A percentile compares a stretch with the other conserved stretches of the same genome.
These are phyloP conservation scores for Suillus variegatus DNA, from an alignment of 768 basidiomycete genomes.

Conservation along the genomic window DNA sequence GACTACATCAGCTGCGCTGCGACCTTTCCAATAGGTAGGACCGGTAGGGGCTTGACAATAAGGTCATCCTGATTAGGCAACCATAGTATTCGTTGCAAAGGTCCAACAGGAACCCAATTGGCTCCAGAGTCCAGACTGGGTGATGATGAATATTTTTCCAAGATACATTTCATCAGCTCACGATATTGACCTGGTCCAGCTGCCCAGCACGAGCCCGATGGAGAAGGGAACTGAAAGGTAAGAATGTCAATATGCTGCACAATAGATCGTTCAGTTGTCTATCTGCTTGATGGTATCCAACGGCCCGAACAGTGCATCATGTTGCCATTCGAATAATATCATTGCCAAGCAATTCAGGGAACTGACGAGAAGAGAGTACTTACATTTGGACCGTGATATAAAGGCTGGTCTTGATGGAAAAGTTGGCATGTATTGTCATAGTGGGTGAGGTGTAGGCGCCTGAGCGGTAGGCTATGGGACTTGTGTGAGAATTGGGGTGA, in stretches of 20 bases:
- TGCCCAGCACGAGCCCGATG: background rate
- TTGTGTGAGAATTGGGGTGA: background rate
- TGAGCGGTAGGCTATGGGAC: background rate
- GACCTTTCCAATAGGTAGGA: background rate
- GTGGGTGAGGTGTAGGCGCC: background rate
- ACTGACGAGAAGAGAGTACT: background rate
- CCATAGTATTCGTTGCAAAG: background rate
- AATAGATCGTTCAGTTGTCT: background rate
- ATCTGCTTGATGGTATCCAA: background rate
- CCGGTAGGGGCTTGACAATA: background rate
- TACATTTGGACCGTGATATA: background rate
- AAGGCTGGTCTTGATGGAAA: background rate
- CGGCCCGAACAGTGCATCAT: background rate
- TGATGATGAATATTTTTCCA: background rate
- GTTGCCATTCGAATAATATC: background rate
- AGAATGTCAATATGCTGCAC: constrained; percentile 9
- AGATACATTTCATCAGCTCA: background rate
- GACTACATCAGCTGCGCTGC: background rate
- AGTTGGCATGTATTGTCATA: background rate
- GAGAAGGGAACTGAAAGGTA: constrained; percentile 57
- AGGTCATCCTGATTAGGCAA: background rate
- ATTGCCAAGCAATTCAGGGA: background rate
- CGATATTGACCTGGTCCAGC: background rate
- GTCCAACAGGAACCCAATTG: background rate
- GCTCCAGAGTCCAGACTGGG: no score